Conservation (phyloP, 768 basidiomycete species). For the Tulasnella sp. region DNA sequence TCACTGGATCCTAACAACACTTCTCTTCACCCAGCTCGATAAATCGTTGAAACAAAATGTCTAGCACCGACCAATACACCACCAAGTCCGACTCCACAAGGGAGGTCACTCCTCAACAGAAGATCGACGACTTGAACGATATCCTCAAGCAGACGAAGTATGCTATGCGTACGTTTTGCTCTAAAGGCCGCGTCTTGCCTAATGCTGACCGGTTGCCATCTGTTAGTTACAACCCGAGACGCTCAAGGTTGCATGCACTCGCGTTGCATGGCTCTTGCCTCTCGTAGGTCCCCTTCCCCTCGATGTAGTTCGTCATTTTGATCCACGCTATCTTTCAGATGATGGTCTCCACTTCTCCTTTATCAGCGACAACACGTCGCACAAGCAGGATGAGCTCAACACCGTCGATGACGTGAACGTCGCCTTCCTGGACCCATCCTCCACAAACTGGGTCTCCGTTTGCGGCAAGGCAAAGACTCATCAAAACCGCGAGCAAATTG, state of each 20-base stretch:
- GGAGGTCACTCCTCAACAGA: slow-evolving; percentile 55
- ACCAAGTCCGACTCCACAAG: slow-evolving; percentile 54
- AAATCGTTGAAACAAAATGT: slow-evolving; percentile 30
- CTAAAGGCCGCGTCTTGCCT: background rate
- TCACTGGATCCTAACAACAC: background rate
- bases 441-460: slow-evolving; percentile 77
- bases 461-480: slow-evolving; percentile 65
- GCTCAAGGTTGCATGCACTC: slow-evolving; percentile 67
- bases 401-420: slow-evolving; percentile 77
- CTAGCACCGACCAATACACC: slow-evolving; percentile 60
- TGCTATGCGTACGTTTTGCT: slow-evolving; percentile 48
- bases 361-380: slow-evolving; percentile 66
- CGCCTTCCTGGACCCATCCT: slow-evolving; percentile 62
- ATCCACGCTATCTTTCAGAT: background rate
- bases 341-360: slow-evolving; percentile 48
- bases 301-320: background rate
- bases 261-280: slow-evolving; percentile 71
- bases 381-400: slow-evolving; percentile 70
- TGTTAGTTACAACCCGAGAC: slow-evolving; percentile 60
- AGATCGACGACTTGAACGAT: slow-evolving; percentile 60
- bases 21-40: background rate
- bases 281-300: slow-evolving; percentile 17
- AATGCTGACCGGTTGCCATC: background rate
- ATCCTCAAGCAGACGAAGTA: slow-evolving; percentile 61
- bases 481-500: slow-evolving; percentile 59